These are phyloP conservation scores for Leccinum uliginosum DNA, from an alignment of 768 basidiomycete genomes.

Conservation along the genomic window DNA sequence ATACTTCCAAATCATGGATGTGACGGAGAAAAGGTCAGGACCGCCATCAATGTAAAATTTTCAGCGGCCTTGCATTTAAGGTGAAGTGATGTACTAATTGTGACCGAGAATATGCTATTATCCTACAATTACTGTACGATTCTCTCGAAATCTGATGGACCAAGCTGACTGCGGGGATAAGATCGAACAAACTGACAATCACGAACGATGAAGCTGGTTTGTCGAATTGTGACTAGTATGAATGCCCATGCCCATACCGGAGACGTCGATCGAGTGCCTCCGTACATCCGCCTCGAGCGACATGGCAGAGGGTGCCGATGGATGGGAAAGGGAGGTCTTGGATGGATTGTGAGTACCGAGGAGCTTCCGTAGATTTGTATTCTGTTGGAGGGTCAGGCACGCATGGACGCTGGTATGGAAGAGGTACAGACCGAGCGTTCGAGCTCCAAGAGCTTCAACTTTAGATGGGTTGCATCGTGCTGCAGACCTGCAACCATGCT, in stretches of 20 bases:
- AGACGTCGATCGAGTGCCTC: slow-evolving; percentile 31
- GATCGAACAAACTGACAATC: not conserved
- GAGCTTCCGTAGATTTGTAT: slow-evolving; percentile 30
- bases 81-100: slow-evolving; percentile 7
- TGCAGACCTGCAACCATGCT: slow-evolving; percentile 73
- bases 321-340: slow-evolving; percentile 15
- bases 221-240: slow-evolving; percentile 9
- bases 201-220: slow-evolving; percentile 9
- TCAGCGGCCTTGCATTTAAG: not conserved
- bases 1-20: slow-evolving; percentile 1
- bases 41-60: not conserved
- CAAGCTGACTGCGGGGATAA: not conserved
- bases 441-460: slow-evolving; percentile 63
- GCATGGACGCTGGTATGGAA: not conserved
- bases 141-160: not conserved
- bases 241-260: slow-evolving; percentile 29
- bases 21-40: slow-evolving; percentile 4
- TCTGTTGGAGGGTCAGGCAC: slow-evolving; percentile 12
- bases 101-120: slow-evolving; percentile 11
- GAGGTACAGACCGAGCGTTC: slow-evolving; percentile 50
- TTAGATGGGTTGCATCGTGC: slow-evolving; percentile 55
- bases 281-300: slow-evolving; percentile 31
- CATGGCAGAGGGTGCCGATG: slow-evolving; percentile 26
- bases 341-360: slow-evolving; percentile 24
- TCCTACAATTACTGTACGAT: slow-evolving; percentile 18